These are phyloP conservation scores for Phytophthora pisi DNA, from an alignment of 352 stramenopile species.

Conservation along the genomic window DNA sequence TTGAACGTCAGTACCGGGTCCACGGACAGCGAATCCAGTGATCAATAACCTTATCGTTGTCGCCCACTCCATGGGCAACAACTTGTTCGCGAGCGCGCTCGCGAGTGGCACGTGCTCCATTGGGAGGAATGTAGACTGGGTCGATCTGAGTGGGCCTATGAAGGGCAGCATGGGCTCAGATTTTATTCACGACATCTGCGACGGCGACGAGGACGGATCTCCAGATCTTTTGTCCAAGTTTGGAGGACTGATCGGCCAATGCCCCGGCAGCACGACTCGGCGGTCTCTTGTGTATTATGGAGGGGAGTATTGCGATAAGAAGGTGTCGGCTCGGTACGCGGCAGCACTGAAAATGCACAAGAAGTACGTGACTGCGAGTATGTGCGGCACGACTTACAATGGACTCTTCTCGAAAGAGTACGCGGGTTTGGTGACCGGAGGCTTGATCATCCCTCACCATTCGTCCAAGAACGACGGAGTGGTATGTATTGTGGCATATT, in stretches of 20 bases:
- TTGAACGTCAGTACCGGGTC: conserved; percentile 23
- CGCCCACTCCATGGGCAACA: conserved; percentile 41
- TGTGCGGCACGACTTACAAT: conserved; percentile 36
- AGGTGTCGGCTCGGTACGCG: conserved; percentile 1
- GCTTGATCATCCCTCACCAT: conserved; percentile 37
- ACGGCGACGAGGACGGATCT: conserved; percentile 16
- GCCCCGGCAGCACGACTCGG: conserved; percentile 29
- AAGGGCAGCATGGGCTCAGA: conserved; percentile 22
- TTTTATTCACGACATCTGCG: conserved; percentile 37
- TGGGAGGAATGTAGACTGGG: conserved; percentile 29
- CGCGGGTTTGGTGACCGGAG: conserved; percentile 27
- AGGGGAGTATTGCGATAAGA: not conserved
- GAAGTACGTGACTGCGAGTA: conserved; percentile 13
- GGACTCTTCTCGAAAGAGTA: conserved; percentile 41
- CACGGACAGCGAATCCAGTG: conserved; percentile 15
- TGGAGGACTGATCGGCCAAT: conserved; percentile 35
- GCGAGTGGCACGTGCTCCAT: conserved; percentile 42
- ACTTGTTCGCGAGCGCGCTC: conserved; percentile 40
- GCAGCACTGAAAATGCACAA: not conserved
- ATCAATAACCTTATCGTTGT: conserved; percentile 51
- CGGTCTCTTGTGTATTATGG: conserved; percentile 4
- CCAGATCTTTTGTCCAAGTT: conserved; percentile 14
- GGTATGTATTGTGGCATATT: conserved; percentile 17
- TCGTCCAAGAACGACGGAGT: conserved; percentile 52
- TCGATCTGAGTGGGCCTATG: conserved; percentile 30